These are phyloP conservation scores for Exsudoporus frostii DNA, from an alignment of 768 basidiomycete species.

Conservation along the genomic window DNA sequence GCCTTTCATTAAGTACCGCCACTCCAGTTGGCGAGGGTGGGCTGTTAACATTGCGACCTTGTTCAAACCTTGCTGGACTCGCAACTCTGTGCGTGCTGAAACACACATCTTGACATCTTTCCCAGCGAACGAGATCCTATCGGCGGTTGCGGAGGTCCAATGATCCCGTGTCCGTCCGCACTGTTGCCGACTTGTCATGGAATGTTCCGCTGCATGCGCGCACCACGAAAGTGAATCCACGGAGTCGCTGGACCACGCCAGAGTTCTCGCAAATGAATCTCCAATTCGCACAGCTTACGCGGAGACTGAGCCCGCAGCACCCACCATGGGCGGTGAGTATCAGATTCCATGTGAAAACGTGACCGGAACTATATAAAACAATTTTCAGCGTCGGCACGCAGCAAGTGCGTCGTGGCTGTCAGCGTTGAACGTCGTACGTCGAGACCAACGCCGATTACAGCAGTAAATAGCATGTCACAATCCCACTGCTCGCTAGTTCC, in stretches of 20 bases:
- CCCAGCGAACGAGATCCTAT: neutral
- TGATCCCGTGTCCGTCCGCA: neutral
- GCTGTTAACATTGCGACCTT: conserved; percentile 29
- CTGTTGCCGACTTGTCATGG: neutral
- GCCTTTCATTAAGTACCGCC: conserved; percentile 25
- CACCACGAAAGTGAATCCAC: neutral
- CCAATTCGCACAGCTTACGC: conserved; percentile 19
- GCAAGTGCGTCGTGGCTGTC: conserved; percentile 11
- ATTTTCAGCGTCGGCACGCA: conserved; percentile 18
- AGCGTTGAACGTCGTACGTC: neutral
- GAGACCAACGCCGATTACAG: neutral
- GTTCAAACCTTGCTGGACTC: conserved; percentile 10
- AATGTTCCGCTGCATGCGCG: neutral
- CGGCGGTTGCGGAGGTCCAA: neutral
- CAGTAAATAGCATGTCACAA: neutral
- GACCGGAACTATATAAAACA: conserved; percentile 15
- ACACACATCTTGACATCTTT: conserved; percentile 7
- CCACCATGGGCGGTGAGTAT: conserved; percentile 21
- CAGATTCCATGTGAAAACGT: conserved; percentile 17
- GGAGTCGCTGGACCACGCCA: neutral
- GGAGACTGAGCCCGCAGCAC: conserved; percentile 22
- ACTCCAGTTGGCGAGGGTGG: conserved; percentile 7
- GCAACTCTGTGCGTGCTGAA: conserved; percentile 17
- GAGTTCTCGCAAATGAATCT: neutral
- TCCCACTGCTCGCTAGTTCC: neutral